Base-by-base conservation (phyloP, 768 basidiomycete genomes). In the Tulasnella sp. region DNA sequence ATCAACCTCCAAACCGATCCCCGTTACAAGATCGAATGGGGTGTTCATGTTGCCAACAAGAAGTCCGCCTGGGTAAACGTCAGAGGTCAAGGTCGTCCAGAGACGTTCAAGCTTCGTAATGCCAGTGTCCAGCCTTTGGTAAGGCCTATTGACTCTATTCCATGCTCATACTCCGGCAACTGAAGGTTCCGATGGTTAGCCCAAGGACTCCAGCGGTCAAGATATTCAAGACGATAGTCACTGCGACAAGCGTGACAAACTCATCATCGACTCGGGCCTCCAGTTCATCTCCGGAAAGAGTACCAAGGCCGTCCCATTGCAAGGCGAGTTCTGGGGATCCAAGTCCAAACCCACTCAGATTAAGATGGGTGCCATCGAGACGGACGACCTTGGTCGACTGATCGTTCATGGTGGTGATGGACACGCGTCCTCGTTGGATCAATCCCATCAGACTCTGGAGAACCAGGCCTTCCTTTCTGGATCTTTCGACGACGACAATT, bases 41-140 rank as follows among this genome's bases (percentile, higher is more conserved):
- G 69, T 1, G 79, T 83, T 38, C 79, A 83, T 42, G 81, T 84
- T n/a, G 82, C 82, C 8, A 84, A 84, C 76, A 81, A 80, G 73
- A 84, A 84, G 71, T 78, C 80, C 8, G 71, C 83, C 39, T 80
- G 34, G 39, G 40, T 72, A 29, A 22, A 49, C 14, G 81, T 80
- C 76, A 70, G 42, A 39, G 80, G 80, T 81, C 76, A 34, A 37
- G 14, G 37, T 34, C 11, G 25, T 8, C n/a, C 70, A 25, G 42
- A 36, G 31, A 42, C 67, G 17, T 74, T 37, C 5, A 64, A 67
- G 34, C 79, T 81, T 38, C 79, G 82, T 2, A 82, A 82, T 71
- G 81, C 81, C 11, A 79, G 75, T 19, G 79, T 82, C 9, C 79
- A 82, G 45, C 75, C 80, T 7, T 72, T 77, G 52, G 81, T 82